phyloP scores from a whole-genome alignment of 2,329 filamentous ascomycete genomes.

The Tympanopsis confertula region DNA sequence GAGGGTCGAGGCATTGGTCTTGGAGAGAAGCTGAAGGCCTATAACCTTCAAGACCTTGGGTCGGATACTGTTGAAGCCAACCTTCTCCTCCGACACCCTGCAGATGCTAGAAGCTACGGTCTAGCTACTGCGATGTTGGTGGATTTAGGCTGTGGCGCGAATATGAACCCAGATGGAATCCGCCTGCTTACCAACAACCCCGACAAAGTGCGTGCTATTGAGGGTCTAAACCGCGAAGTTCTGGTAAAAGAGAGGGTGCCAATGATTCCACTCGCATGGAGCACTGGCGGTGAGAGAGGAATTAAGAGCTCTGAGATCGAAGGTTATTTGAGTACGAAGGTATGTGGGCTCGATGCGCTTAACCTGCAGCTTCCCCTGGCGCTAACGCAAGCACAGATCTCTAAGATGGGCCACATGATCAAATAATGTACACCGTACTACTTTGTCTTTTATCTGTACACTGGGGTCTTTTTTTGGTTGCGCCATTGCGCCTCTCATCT shows the following conservation, averaged over 20 bases:
- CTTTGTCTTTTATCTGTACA: background rate
- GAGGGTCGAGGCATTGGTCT: constrained; percentile 66
- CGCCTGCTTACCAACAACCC: constrained; percentile 66
- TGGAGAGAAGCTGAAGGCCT: constrained; percentile 63
- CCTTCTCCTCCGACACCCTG: constrained; percentile 57
- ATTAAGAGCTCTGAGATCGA: constrained; percentile 1
- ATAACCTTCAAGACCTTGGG: constrained; percentile 65
- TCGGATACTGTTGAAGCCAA: constrained; percentile 69
- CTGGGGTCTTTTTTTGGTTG: background rate
- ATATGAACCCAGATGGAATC: constrained; percentile 20
- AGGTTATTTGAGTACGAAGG: background rate
- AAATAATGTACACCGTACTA: background rate
- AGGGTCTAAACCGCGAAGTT: constrained; percentile 57
- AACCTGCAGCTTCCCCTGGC: background rate
- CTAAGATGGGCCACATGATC: background rate
- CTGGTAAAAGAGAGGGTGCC: constrained; percentile 57
- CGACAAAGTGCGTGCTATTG: constrained; percentile 61
- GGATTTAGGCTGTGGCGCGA: constrained; percentile 50
- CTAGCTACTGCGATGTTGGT: constrained; percentile 61
- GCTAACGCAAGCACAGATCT: background rate
- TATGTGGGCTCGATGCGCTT: background rate
- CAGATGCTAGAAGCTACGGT: constrained; percentile 64
- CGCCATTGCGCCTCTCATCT: too few species aligned
- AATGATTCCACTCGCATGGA: constrained; percentile 65
- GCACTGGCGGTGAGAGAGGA: background rate